These are phyloP conservation scores for Epichloe sp. DNA, from an alignment of 2,329 filamentous ascomycete genomes.

Conservation along the genomic window DNA sequence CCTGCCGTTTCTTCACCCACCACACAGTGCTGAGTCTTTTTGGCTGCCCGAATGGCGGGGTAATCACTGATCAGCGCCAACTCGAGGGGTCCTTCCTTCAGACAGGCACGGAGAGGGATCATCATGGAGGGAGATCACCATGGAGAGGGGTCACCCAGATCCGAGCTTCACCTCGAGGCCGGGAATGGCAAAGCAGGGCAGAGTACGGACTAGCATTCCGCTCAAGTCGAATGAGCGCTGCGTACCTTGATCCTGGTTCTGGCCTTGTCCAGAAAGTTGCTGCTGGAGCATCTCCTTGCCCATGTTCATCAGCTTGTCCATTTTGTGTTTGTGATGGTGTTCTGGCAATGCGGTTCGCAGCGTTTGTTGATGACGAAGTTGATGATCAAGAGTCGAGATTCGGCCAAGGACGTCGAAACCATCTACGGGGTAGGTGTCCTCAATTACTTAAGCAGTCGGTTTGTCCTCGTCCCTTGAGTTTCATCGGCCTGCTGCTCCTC, in stretches of 20 bases:
- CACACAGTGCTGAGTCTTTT: background rate
- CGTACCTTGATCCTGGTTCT: background rate
- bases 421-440: too few relatives aligned
- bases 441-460: too few relatives aligned
- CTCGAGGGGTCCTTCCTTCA: too few relatives aligned
- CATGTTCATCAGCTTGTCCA: constrained; percentile 26
- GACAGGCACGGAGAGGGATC: background rate
- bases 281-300: constrained; percentile 18
- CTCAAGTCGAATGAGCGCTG: background rate
- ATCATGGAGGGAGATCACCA: too few relatives aligned
- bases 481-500: background rate
- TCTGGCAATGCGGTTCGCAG: background rate
- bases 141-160: background rate
- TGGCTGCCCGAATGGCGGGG: background rate
- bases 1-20: background rate
- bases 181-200: background rate
- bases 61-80: too few relatives aligned
- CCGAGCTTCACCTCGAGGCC: background rate
- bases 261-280: constrained; percentile 3
- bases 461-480: background rate
- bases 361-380: too few relatives aligned
- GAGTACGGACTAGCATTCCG: too few relatives aligned
- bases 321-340: constrained; percentile 10
- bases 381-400: too few relatives aligned
- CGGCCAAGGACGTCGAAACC: too few relatives aligned